These are phyloP conservation scores for Hordeum pubiflorum DNA, from an alignment of 202 grass and related monocot genomes.

Conservation along the genomic window DNA sequence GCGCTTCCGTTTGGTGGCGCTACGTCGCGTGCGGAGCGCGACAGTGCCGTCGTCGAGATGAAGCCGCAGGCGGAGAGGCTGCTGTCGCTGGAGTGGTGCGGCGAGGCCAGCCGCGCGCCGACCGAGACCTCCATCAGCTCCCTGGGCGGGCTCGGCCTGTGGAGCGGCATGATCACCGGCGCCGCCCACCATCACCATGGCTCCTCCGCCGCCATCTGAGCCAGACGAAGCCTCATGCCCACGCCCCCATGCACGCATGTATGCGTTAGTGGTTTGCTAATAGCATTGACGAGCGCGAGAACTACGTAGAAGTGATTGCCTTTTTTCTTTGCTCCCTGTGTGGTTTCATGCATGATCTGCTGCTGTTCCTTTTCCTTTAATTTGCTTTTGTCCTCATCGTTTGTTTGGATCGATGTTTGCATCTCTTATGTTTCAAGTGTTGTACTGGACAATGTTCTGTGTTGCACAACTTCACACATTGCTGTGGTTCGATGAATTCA, in stretches of 20 bases:
- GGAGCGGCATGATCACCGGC: constrained; percentile 53
- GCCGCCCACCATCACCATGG: constrained; percentile 47
- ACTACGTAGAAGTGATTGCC: constrained; percentile 46
- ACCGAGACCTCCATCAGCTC: constrained; percentile 44
- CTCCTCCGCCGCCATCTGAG: constrained; percentile 58
- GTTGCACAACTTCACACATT: constrained; percentile 21
- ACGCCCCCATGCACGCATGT: not conserved
- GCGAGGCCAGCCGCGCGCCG: constrained; percentile 44
- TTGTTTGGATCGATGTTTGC: constrained; percentile 37
- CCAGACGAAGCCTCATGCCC: not conserved
- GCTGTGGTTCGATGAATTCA: constrained; percentile 8
- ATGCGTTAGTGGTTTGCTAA: constrained; percentile 41
- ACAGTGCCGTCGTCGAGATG: constrained; percentile 31
- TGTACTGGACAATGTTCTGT: constrained; percentile 8
- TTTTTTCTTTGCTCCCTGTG: constrained; percentile 15
- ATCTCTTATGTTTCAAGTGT: not conserved
- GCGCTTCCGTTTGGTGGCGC: constrained; percentile 32
- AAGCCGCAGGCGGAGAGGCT: constrained; percentile 44
- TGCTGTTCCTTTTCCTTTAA: not conserved
- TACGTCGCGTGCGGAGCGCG: constrained; percentile 20
- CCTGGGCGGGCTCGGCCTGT: constrained; percentile 42
- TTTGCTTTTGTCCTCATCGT: constrained; percentile 14
- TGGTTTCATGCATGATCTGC: constrained; percentile 5
- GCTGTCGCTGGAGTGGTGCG: constrained; percentile 69
- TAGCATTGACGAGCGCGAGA: constrained; percentile 40